A percentile compares a stretch with the other conserved stretches of the same genome.
Evolutionary conservation across 2,329 filamentous ascomycete genomes (phyloP).

Genomic region (Pseudocercospora ulei): DNA sequence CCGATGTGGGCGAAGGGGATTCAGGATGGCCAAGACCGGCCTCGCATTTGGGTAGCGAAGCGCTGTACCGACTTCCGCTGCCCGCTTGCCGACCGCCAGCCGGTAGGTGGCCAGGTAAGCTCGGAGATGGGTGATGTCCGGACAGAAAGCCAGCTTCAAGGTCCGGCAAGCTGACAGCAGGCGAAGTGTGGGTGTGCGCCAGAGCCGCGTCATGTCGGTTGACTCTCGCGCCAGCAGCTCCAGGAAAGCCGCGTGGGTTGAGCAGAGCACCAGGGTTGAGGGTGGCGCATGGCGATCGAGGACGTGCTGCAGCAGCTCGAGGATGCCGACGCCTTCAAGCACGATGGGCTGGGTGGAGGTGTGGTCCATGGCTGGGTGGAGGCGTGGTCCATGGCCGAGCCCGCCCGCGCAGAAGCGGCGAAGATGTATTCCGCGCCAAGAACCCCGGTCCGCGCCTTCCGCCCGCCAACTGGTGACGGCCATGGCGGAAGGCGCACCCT

Average conservation of each 20-base stretch:
- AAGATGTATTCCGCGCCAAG: too few species aligned
- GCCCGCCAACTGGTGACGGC: not conserved
- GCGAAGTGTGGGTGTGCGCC: slow-evolving; percentile 51
- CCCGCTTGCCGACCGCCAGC: slow-evolving; percentile 12
- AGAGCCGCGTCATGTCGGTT: slow-evolving; percentile 4
- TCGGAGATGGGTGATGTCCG: slow-evolving; percentile 66
- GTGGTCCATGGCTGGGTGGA: slow-evolving; percentile 12
- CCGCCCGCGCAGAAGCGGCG: too few species aligned
- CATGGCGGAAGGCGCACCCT: not conserved
- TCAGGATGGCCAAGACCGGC: slow-evolving; percentile 54
- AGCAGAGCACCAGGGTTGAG: slow-evolving; percentile 63
- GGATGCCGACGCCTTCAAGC: slow-evolving; percentile 35
- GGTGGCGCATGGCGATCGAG: slow-evolving; percentile 48
- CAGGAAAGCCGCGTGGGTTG: slow-evolving; percentile 55
- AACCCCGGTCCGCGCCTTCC: not conserved
- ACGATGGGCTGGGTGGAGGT: slow-evolving; percentile 31
- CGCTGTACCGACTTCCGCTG: slow-evolving; percentile 7
- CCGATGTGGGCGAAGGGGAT: slow-evolving; percentile 55
- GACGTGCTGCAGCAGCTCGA: slow-evolving; percentile 54
- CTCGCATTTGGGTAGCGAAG: slow-evolving; percentile 12
- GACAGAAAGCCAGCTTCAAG: slow-evolving; percentile 61
- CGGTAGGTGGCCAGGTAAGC: slow-evolving; percentile 50
- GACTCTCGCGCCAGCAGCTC: slow-evolving; percentile 40
- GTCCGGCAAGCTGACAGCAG: slow-evolving; percentile 59
- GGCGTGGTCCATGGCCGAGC: too few species aligned